Conservation (phyloP, 2,329 filamentous ascomycete species). For the Aureobasidium sp. region DNA sequence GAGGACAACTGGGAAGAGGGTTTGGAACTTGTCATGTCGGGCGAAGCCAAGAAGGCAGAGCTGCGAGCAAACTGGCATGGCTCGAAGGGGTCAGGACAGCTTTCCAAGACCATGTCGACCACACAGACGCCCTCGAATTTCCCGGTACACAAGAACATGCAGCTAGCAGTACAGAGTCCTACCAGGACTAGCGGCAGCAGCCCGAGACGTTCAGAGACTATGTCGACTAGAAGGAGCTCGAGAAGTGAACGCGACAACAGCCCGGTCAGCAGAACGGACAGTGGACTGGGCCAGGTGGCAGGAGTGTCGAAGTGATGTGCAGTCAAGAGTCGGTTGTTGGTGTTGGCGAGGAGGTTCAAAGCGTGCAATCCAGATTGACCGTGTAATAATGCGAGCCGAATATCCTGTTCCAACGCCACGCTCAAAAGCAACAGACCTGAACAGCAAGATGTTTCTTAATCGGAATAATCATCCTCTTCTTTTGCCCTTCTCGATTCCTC, state of each 20-base stretch:
- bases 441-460: not conserved
- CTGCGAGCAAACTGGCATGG: not conserved
- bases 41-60: not conserved
- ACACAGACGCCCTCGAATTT: slow-evolving; percentile 5
- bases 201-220: slow-evolving; percentile 1
- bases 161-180: not conserved
- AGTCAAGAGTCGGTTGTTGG: not conserved
- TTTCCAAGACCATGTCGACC: not conserved
- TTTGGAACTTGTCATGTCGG: not conserved
- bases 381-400: not conserved
- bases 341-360: not conserved
- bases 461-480: slow-evolving; percentile 4
- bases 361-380: not conserved
- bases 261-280: slow-evolving; percentile 3
- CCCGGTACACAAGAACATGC: not conserved
- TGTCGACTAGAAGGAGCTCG: slow-evolving; percentile 6
- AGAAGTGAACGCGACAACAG: not conserved
- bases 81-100: not conserved
- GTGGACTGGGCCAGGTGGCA: slow-evolving; percentile 3
- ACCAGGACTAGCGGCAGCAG: not conserved
- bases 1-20: slow-evolving; percentile 6
- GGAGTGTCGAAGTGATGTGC: not conserved
- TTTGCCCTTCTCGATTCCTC: not conserved
- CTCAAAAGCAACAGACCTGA: not conserved
- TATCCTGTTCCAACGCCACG: not conserved